phyloP scores from a whole-genome alignment of 768 basidiomycete species.

The Lentinula aciculospora region DNA sequence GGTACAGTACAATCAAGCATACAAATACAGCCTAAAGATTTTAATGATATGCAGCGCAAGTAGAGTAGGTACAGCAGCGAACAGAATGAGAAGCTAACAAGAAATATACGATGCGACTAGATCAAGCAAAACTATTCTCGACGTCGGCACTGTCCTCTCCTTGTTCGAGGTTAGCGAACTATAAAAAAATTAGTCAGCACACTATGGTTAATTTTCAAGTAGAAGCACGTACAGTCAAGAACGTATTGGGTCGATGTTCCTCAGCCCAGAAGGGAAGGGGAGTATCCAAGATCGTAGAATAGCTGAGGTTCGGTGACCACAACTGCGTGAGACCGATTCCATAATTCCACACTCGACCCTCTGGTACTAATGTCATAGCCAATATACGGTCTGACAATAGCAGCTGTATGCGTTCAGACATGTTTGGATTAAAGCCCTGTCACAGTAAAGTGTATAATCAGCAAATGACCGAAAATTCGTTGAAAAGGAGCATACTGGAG shows the following conservation, averaged over 20 bases:
- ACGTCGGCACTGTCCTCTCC: constrained; percentile 94
- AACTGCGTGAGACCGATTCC: constrained; percentile 90
- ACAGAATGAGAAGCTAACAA: background rate
- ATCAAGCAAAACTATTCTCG: constrained; percentile 87
- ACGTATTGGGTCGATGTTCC: constrained; percentile 90
- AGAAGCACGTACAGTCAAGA: constrained; percentile 67
- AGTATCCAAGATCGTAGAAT: constrained; percentile 85
- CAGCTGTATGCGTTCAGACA: constrained; percentile 94
- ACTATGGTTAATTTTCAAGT: background rate
- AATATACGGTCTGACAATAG: constrained; percentile 93
- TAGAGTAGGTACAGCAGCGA: background rate
- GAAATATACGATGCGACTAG: background rate
- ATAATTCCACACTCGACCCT: constrained; percentile 96
- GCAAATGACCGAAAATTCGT: background rate
- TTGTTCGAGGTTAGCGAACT: constrained; percentile 88
- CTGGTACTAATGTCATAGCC: constrained; percentile 92
- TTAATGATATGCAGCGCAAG: background rate
- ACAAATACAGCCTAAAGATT: background rate
- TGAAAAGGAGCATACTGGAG: constrained; percentile 39
- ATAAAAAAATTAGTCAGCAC: constrained; percentile 11
- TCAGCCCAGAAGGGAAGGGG: constrained; percentile 95
- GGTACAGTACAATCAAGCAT: background rate
- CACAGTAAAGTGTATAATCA: constrained; percentile 10
- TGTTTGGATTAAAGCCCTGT: constrained; percentile 94
- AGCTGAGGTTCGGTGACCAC: constrained; percentile 79